Evolutionary conservation across 192 early-diverging fungal genomes (phyloP).

Genomic region (Backusella morwellensis): DNA sequence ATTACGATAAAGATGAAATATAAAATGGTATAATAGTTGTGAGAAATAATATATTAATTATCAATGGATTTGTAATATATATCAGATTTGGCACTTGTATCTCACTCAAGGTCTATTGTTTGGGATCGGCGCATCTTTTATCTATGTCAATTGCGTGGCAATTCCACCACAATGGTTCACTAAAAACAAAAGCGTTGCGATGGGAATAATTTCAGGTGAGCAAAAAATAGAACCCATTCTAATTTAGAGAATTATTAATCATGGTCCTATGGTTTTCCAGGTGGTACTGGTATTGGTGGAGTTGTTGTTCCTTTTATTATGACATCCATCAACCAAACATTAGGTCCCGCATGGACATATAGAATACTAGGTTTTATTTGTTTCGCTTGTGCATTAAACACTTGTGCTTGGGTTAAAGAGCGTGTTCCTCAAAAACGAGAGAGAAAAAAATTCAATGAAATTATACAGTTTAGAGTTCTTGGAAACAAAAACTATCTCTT

Average conservation of each 20-base stretch:
- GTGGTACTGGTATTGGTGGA: slow-evolving; percentile 74
- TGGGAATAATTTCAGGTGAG: slow-evolving; percentile 43
- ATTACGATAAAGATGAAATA: not conserved
- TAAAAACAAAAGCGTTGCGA: slow-evolving; percentile 49
- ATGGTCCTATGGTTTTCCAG: too few relatives aligned
- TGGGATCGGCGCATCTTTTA: slow-evolving; percentile 44
- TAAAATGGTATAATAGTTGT: too few relatives aligned
- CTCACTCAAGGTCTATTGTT: slow-evolving; percentile 59
- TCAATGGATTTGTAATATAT: not conserved
- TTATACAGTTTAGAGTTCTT: slow-evolving; percentile 22
- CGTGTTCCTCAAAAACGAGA: not conserved
- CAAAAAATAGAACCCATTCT: too few relatives aligned
- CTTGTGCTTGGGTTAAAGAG: slow-evolving; percentile 14
- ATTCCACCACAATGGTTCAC: slow-evolving; percentile 59
- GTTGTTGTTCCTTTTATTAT: slow-evolving; percentile 59
- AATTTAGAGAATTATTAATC: too few relatives aligned
- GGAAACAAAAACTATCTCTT: slow-evolving; percentile 20
- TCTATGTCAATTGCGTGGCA: slow-evolving; percentile 22
- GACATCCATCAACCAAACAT: slow-evolving; percentile 47
- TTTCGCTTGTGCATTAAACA: not conserved
- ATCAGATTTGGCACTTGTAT: slow-evolving; percentile 59
- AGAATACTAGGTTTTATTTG: slow-evolving; percentile 30
- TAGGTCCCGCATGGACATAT: slow-evolving; percentile 55
- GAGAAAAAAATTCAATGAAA: slow-evolving; percentile 6
- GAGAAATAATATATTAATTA: not conserved